Evolutionary conservation across 78 protist species (phyloP), one percentile per base, ranked within the genome.

Genomic region (Thecamonas trahens): DNA sequence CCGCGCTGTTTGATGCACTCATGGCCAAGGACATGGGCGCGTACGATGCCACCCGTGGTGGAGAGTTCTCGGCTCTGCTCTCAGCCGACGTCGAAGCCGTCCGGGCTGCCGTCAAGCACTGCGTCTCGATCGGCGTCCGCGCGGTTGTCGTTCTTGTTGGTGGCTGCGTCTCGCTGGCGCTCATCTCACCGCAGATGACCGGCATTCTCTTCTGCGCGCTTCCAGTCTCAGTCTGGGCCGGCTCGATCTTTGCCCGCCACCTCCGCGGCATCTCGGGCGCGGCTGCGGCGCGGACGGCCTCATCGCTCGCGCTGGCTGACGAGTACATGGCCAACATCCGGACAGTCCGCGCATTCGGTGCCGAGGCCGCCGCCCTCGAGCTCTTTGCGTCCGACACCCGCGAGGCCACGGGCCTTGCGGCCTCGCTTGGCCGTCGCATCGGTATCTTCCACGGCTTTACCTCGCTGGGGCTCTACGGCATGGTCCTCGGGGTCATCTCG

Each of bases 1-100:
- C 13, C 9, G 13, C 5, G 38, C 61, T 67, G 38, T 67, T 53
- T 53, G 38, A 9, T 7, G 20, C 47, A 50, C 2, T 57, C 60
- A 28, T 74, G 22, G 34, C 20, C 44, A 67, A 75, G 74, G 74
- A 75, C 9, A 28, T 67, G 0, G 74, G 50, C 11, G 65, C 67
- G 74, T 75, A 66, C 39, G 80, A 75, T 74, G 42, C 49, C 9
- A 35, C 47, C 15, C 47, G 47, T 69, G 47, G 55, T 15, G 80
- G 80, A n/a, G 80, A 75, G 58, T 52, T 75, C 31, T 28, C 67
- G 60, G 32, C 37, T n/a, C 73, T 71, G 14, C 66, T 70, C 14
- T 55, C 45, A 1, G 61, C 59, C 29, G 73, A 67, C 50, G 32
- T 39, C 50, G 40, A 49, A 13, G 45, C 50, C 50, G 61, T 45